Evolutionary conservation across 768 basidiomycete genomes (phyloP).

Genomic region (Pleurotus giganteus): DNA sequence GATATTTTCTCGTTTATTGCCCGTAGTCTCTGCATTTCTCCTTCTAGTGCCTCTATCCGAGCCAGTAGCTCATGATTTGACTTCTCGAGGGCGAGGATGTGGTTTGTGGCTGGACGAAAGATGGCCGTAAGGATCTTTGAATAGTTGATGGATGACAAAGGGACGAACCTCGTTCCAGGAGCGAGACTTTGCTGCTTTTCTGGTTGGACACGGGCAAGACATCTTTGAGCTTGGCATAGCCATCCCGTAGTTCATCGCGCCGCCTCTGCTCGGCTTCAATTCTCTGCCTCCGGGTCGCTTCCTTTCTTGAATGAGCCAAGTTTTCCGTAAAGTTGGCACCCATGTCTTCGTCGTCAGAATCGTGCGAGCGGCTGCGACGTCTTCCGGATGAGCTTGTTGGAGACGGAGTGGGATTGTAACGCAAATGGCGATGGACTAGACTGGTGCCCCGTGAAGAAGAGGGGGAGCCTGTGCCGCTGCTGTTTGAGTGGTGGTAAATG

Average conservation of each 20-base stretch:
- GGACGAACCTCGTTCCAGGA: constrained; percentile 78
- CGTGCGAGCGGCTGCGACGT: constrained; percentile 69
- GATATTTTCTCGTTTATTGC: constrained; percentile 83
- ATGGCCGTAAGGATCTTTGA: constrained; percentile 5
- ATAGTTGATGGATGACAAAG: constrained; percentile 11
- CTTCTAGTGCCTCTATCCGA: constrained; percentile 63
- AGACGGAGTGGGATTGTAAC: constrained; percentile 83
- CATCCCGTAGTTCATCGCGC: constrained; percentile 86
- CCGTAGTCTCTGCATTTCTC: constrained; percentile 69
- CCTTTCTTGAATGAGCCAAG: constrained; percentile 75
- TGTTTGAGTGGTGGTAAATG: constrained; percentile 76
- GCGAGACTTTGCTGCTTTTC: constrained; percentile 87
- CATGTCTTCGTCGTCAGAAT: constrained; percentile 76
- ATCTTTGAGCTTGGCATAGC: constrained; percentile 85
- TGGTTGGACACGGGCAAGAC: constrained; percentile 85
- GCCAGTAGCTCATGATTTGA: constrained; percentile 69
- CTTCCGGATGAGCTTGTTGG: constrained; percentile 72
- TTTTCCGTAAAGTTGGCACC: constrained; percentile 66
- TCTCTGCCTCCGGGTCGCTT: constrained; percentile 79
- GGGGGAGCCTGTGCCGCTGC: constrained; percentile 74
- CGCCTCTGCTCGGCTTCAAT: constrained; percentile 91
- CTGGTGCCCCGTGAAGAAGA: constrained; percentile 74
- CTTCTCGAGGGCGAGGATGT: constrained; percentile 72
- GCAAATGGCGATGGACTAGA: constrained; percentile 69
- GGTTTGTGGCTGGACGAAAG: constrained; percentile 61